Evolutionary conservation across 179 eudicot genomes (phyloP), one percentile per base, ranked within the genome.

Genomic region (Carnegiea gigantea): DNA sequence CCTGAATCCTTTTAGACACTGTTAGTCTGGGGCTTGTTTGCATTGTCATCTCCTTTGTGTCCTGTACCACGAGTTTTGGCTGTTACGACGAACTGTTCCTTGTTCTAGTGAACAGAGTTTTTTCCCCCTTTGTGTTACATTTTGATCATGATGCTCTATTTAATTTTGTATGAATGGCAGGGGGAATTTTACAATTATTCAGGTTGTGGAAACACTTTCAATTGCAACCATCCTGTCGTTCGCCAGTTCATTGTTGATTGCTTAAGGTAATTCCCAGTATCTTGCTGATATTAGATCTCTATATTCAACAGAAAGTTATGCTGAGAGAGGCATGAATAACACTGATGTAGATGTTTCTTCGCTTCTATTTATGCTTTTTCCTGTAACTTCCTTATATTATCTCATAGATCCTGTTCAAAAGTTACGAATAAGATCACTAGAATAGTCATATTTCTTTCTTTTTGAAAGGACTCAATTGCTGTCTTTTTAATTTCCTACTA

Each of bases 131-230:
- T 33, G 70, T 73, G 64, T 64, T n/a, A 60, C 65, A 28, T 51
- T 70, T 13, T 57, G 26, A 36, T 38, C 38, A 43, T 77, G 30
- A 23, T 82, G 26, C 21, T 23, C 24, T 81, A 48, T 11, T 51
- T 51, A 23, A 6, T 23, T 33, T 18, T 38, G 70, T 81, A 73
- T 76, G 65, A 26, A 62, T 86, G 75, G 70, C 94, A 96, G 99
- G 99, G 99, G 79, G 98, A 92, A 78, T 96, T 88, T 82, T 96
- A 96, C 77, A 96, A 96, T 82, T 96, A 94, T 83, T 96, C 99
- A 79, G 99, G 99, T 67, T 96, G 99, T 86, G 99, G 99, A 80
- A 94, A 96, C 89, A 94, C 98, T 77, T 90, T 96, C 90, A 92
- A 96, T 82, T 96, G 99, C 90, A 96, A 96, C 85, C 98, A 96